phyloP scores from a whole-genome alignment of 352 stramenopile species.

The Globisporangium mamillatum region DNA sequence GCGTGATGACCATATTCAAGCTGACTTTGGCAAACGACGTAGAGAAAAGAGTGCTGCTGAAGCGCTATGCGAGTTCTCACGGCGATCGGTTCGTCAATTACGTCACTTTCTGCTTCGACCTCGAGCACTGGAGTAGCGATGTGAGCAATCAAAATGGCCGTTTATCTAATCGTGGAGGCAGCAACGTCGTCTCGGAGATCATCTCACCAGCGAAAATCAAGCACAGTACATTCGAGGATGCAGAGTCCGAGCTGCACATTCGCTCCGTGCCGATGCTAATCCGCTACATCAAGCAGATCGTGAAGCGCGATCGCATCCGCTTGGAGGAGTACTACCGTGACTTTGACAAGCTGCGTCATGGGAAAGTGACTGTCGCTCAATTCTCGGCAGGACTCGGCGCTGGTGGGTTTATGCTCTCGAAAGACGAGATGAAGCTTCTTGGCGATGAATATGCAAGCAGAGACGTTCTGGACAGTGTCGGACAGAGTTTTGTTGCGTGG shows the following conservation, averaged over 20 bases:
- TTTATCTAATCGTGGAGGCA: constrained; percentile 33
- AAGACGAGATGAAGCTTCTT: constrained; percentile 55
- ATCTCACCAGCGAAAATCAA: constrained; percentile 48
- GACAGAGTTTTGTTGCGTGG: constrained; percentile 62
- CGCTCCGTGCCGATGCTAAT: constrained; percentile 69
- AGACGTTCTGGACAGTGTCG: constrained; percentile 55
- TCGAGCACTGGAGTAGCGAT: constrained; percentile 48
- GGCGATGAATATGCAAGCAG: constrained; percentile 52
- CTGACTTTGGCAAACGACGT: constrained; percentile 45
- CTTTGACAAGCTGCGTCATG: constrained; percentile 79
- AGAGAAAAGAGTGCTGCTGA: constrained; percentile 58
- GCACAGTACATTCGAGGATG: constrained; percentile 35
- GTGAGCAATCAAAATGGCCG: constrained; percentile 32
- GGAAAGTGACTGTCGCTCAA: constrained; percentile 67
- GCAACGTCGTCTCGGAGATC: constrained; percentile 50
- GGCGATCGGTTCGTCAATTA: constrained; percentile 83
- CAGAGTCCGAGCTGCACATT: constrained; percentile 24
- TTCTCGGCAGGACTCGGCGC: constrained; percentile 62
- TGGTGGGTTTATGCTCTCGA: constrained; percentile 49
- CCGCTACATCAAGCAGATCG: constrained; percentile 75
- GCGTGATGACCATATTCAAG: constrained; percentile 79
- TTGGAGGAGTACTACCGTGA: constrained; percentile 84
- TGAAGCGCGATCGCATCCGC: constrained; percentile 79
- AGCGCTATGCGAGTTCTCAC: constrained; percentile 67
- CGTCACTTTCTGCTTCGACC: constrained; percentile 78